These are phyloP conservation scores for Blastocystis sp. DNA, from an alignment of 352 stramenopile species.

Conservation along the genomic window DNA sequence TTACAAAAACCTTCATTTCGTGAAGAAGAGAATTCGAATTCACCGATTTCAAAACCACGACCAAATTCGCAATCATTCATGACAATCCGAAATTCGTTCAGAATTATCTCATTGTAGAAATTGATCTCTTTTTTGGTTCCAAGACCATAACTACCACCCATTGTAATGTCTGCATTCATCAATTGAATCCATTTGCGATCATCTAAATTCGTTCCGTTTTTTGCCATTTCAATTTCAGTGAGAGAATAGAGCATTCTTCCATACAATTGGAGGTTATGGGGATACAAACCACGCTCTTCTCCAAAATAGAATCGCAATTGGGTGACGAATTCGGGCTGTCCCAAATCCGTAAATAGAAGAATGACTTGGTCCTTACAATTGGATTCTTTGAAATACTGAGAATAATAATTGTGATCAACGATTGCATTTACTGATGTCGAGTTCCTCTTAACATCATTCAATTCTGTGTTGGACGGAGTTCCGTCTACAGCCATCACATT, in stretches of 20 bases:
- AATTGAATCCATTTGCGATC: too few species aligned
- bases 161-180: too few species aligned
- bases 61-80: slow-evolving; percentile 2
- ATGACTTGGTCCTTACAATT: neutral
- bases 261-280: neutral
- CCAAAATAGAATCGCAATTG: slow-evolving; percentile 1
- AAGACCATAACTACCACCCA: too few species aligned
- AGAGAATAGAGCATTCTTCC: neutral
- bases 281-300: slow-evolving; percentile 5
- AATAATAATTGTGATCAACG: slow-evolving; percentile 15
- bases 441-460: neutral
- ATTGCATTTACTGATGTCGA: neutral
- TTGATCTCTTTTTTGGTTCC: slow-evolving; percentile 1
- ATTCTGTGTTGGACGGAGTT: neutral
- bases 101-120: neutral
- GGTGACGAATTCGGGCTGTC: slow-evolving; percentile 10
- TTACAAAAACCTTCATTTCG: slow-evolving; percentile 36
- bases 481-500: neutral
- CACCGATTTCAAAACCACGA: slow-evolving; percentile 18
- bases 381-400: neutral
- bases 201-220: neutral
- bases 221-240: slow-evolving; percentile 19
- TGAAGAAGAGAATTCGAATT: neutral
- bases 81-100: neutral
- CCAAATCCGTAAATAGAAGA: neutral